Conservation (phyloP, 2,329 filamentous ascomycete genomes). For the Penicillium brasilianum region DNA sequence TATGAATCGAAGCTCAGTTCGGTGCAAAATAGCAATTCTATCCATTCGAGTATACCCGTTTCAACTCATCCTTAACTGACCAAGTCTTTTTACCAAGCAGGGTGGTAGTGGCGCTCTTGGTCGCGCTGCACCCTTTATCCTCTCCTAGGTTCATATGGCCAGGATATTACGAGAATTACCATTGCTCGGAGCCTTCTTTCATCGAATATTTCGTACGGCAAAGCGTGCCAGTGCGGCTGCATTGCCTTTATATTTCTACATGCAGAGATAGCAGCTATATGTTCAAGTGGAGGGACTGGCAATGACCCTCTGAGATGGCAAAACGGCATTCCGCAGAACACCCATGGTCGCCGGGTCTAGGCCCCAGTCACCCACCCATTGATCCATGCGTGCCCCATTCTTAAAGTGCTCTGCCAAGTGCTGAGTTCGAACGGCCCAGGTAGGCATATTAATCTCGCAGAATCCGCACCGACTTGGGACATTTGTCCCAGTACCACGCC, state of each 20-base stretch:
- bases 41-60: too few relatives aligned
- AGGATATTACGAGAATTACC: too few relatives aligned
- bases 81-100: too few relatives aligned
- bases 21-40: too few relatives aligned
- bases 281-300: not conserved
- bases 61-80: too few relatives aligned
- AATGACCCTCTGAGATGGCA: conserved; percentile 33
- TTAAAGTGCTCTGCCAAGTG: conserved; percentile 62
- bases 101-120: too few relatives aligned
- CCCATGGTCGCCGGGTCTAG: conserved; percentile 43
- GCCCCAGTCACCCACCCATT: conserved; percentile 62
- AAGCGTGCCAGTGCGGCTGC: too few relatives aligned
- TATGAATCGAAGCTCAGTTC: too few relatives aligned
- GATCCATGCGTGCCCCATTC: conserved; percentile 57
- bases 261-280: not conserved
- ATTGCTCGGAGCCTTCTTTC: too few relatives aligned
- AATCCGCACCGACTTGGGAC: conserved; percentile 62
- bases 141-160: too few relatives aligned
- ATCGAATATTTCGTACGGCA: too few relatives aligned
- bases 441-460: conserved; percentile 53
- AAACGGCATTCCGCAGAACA: conserved; percentile 42
- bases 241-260: not conserved
- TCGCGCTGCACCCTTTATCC: too few relatives aligned
- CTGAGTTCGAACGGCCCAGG: conserved; percentile 58
- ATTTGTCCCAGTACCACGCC: conserved; percentile 58